Conservation (phyloP, 2,329 filamentous ascomycete genomes). For the Septoria linicola region DNA sequence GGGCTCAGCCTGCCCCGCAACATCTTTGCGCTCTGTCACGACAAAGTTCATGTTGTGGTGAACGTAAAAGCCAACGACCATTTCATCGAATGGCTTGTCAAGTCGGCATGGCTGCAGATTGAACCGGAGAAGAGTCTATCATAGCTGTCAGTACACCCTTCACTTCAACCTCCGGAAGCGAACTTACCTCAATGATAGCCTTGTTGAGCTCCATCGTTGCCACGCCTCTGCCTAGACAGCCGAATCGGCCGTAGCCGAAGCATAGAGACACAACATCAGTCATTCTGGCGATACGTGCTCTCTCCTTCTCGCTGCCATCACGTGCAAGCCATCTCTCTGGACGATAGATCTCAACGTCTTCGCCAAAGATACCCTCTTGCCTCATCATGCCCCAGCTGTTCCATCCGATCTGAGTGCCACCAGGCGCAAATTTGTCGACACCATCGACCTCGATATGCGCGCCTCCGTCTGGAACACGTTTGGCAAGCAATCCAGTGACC, state of each 20-base stretch:
- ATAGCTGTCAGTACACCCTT: not conserved
- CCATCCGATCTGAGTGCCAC: slow-evolving; percentile 41
- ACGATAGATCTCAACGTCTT: slow-evolving; percentile 40
- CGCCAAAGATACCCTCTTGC: slow-evolving; percentile 39
- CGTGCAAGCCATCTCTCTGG: slow-evolving; percentile 41
- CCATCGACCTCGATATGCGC: slow-evolving; percentile 38
- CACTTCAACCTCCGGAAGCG: not conserved
- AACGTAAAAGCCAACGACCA: slow-evolving; percentile 40
- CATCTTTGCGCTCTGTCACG: slow-evolving; percentile 33
- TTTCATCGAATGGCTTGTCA: slow-evolving; percentile 40
- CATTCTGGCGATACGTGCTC: slow-evolving; percentile 34
- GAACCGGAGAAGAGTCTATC: slow-evolving; percentile 39
- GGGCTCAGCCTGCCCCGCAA: not conserved
- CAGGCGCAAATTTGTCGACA: slow-evolving; percentile 39
- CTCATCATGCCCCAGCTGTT: slow-evolving; percentile 43
- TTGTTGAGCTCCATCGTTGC: slow-evolving; percentile 44
- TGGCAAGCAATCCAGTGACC: slow-evolving; percentile 42
- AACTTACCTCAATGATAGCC: slow-evolving; percentile 39
- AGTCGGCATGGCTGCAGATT: slow-evolving; percentile 41
- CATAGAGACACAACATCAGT: slow-evolving; percentile 39
- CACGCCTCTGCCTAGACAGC: slow-evolving; percentile 40
- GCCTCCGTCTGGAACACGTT: slow-evolving; percentile 39
- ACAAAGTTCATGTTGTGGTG: slow-evolving; percentile 42
- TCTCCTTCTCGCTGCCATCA: slow-evolving; percentile 33
- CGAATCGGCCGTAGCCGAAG: slow-evolving; percentile 41